Evolutionary conservation across 169 alveolate species (phyloP), one percentile per base, ranked within the genome.

Genomic region (Eimeria praecox): DNA sequence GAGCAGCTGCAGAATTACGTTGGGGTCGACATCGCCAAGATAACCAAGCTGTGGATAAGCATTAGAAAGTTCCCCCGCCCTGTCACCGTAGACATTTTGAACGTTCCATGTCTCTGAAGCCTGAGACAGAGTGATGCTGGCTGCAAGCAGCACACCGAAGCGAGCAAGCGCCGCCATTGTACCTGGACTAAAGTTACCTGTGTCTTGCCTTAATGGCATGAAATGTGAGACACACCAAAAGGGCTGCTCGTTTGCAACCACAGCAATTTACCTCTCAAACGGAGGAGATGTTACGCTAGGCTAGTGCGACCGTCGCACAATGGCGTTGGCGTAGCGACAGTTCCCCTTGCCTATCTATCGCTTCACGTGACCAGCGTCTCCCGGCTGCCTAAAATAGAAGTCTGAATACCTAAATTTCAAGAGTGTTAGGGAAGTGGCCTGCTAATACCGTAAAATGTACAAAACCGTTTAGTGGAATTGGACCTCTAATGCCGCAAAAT

Each of bases 1-100:
- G 83, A 73, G 83, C 83, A 73, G 38, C 83, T 73, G 77, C 75
- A 85, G 75, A 54, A 85, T 22, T 14, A 59, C 6, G 44, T n/a
- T 85, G 56, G 92, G 54, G 16, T 85, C 92, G 38, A 85, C 40
- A 12, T 80, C 83, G 8, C 83, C 83, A 16, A 73, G 83, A 73
- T 73, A 73, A 0, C 83, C 83, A 35, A 73, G 33, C 83, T 73
- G 83, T 18, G 83, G 52, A 18, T 73, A 73, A 3, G 52, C 83
- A 38, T 38, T 73, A 52, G 83, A 73, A 38, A 40, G 54, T 30
- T 35, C 49, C 4, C 54, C 83, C 16, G 30, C 83, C 20, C 33
- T 73, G 3, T 16, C 54, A 20, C 52, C 83, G 83, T 73, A 38
- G 16, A 18, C 83, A 38, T 73, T 73, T 38, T 73, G 83, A 14